Evolutionary conservation across 2,329 filamentous ascomycete genomes (phyloP).

Genomic region (Orbilia quercus): DNA sequence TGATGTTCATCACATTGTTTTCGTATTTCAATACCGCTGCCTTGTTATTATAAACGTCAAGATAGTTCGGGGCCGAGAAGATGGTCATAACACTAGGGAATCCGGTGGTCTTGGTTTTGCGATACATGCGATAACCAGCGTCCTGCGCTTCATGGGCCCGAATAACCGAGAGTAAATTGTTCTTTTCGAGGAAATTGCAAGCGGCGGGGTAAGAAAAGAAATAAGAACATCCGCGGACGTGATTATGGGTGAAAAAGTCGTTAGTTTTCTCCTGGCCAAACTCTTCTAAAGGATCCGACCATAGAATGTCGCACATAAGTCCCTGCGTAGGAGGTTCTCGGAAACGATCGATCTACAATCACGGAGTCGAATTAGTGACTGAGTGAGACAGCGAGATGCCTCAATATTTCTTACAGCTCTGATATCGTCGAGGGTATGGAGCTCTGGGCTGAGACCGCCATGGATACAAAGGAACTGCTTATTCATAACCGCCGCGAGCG

Average conservation of each 20-base stretch:
- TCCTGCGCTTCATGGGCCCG: conserved; percentile 98
- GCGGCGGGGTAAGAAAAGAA: conserved; percentile 99
- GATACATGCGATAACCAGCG: conserved; percentile 98
- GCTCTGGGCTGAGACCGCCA: conserved; percentile 91
- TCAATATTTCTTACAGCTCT: conserved; percentile 76
- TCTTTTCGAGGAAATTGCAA: conserved; percentile 98
- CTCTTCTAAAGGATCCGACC: conserved; percentile 97
- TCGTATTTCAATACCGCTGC: conserved; percentile 98
- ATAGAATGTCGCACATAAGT: conserved; percentile 98
- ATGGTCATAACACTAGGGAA: conserved; percentile 99
- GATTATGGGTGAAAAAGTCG: conserved; percentile 97
- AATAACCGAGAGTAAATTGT: conserved; percentile 96
- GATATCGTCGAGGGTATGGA: conserved; percentile 94
- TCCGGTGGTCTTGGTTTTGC: conserved; percentile 96
- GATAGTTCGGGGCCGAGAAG: conserved; percentile 97
- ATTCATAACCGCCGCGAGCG: conserved; percentile 97
- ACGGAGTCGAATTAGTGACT: conserved; percentile 4
- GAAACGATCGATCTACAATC: conserved; percentile 87
- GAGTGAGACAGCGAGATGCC: neutral
- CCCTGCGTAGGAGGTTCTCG: conserved; percentile 96
- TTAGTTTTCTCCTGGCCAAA: conserved; percentile 99
- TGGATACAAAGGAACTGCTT: conserved; percentile 99
- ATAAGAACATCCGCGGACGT: conserved; percentile 97
- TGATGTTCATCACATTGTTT: conserved; percentile 99
- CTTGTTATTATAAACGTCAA: conserved; percentile 99